Evolutionary conservation across 2,329 filamentous ascomycete species (phyloP), one percentile per base, ranked within the genome.

Genomic region (Beauveria asiatica): DNA sequence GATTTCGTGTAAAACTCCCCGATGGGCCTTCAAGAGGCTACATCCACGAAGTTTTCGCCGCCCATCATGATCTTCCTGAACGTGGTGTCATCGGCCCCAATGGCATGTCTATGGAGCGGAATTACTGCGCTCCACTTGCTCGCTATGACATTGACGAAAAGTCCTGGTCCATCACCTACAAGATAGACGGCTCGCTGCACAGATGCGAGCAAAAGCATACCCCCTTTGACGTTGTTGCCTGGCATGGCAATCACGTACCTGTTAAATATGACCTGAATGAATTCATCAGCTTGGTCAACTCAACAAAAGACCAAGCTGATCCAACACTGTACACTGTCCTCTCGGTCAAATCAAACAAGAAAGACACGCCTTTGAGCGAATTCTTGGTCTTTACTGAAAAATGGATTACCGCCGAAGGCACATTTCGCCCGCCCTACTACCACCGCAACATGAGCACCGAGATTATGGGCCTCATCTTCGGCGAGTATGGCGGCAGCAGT

Each of bases 181-280:
- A 88, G 67, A 80, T 88, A 50, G 78, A 78, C 1, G 85, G 85
- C 1, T 77, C 79, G 46, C 80, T 87, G 42, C 87, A 86, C 66
- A 75, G 73, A 23, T 83, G 80, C 59, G 78, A 77, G 23, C 86
- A 89, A 67, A 76, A 75, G 23, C 86, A 89, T 68, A 85, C 80
- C 2, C 86, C 87, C 0, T 90, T 88, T 66, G 86, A 89, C 65
- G 86, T 89, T 1, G 83, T 88, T 0, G 86, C 84, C 2, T 89
- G 86, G 86, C 85, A 88, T 65, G 86, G 86, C n/a, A 84, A 82
- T 56, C 87, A 87, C 65, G 83, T 83, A 58, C 80, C 80, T 0
- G 82, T 78, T 70, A 83, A 83, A 68, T 83, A 83, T 66, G 80
- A 80, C 55, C 68, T 83, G 4, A 80, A 78, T 8, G 81, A 80